Percentiles rank a stretch among this genome's conserved stretches.
These are phyloP conservation scores for Hymenoscyphus salicellus DNA, from an alignment of 2,329 filamentous ascomycete species.

Conservation along the genomic window DNA sequence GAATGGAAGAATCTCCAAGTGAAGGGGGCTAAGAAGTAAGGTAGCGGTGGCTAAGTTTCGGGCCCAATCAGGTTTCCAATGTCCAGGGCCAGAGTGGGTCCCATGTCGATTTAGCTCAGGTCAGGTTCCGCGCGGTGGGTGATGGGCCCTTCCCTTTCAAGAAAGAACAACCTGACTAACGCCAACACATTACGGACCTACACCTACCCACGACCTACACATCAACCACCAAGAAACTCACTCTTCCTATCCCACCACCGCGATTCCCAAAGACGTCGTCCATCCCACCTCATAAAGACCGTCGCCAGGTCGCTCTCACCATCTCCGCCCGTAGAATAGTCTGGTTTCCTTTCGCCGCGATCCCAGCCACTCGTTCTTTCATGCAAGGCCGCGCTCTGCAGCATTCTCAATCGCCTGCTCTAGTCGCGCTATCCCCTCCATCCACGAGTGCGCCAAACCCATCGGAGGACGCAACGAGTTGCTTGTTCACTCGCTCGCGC, in stretches of 20 bases:
- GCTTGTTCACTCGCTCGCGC: conserved; percentile 26
- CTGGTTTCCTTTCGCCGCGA: conserved; percentile 1
- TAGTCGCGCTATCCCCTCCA: conserved; percentile 15
- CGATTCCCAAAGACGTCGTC: neutral
- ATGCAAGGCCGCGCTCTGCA: conserved; percentile 33
- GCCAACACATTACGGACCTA: neutral
- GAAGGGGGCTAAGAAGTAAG: too few species aligned
- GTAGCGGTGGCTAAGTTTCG: too few species aligned
- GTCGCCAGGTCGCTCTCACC: neutral
- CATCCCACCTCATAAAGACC: neutral
- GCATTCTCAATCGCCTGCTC: conserved; percentile 23
- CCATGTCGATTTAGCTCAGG: neutral
- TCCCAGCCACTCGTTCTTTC: conserved; percentile 26
- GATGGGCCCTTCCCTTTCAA: conserved; percentile 5
- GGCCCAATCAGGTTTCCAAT: too few species aligned
- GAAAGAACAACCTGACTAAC: conserved; percentile 5
- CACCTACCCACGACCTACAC: neutral
- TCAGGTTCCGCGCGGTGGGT: neutral
- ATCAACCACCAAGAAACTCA: neutral
- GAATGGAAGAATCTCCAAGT: too few species aligned
- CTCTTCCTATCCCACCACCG: neutral
- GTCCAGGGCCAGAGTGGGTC: neutral
- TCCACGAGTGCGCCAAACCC: conserved; percentile 3
- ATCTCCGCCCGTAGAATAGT: neutral
- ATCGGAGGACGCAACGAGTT: conserved; percentile 3